Base-by-base conservation (phyloP, 108 stramenopile species). In the Cyclostephanos invisitatus region DNA sequence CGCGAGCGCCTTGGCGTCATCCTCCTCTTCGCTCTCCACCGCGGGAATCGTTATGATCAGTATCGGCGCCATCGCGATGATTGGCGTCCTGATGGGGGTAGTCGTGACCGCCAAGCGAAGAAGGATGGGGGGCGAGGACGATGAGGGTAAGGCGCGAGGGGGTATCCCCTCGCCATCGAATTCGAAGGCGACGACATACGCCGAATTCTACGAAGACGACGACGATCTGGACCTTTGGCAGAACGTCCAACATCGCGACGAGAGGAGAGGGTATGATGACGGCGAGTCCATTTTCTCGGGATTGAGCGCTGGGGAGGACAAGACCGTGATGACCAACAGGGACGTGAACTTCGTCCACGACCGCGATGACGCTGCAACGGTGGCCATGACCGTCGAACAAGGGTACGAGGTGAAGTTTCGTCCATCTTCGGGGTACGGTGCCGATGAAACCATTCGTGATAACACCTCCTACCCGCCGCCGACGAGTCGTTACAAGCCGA, bases 161-260 rank as follows among this genome's bases (percentile, higher is more conserved):
- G 44, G 44, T 14, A 14, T 2, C 1, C 0, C 12, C 15, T 46
- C 44, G 44, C 44, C 44, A 15, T 46, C 44, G 15, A 46, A 46
- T 46, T 46, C 44, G 2, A 46, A 3, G 44, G 44, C 44, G 0
- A 46, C 44, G 14, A 46, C 44, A 8, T 80, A 80, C 54, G 78
- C 72, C 10, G 78, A 80, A 37, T 73, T 73, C 15, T 25, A 57
- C 36, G 76, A 69, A 10, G 68, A 55, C 14, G 61, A 57, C n/a
- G 53, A 72, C 49, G 78, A 79, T 73, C 49, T 80, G 27, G 65
- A 74, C 27, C 15, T 58, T 32, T 46, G 73, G 3, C 61, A 72
- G n/a, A 46, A 72, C 12, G 32, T 32, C 32, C 32, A 32, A 32
- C 18, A 18, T 1, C 12, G 32, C 21, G 60, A 61, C 37, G 60